Percentiles rank a stretch among this genome's conserved stretches.
Evolutionary conservation across 331 rosid species (phyloP).

Genomic region (Dryas integrifolia): DNA sequence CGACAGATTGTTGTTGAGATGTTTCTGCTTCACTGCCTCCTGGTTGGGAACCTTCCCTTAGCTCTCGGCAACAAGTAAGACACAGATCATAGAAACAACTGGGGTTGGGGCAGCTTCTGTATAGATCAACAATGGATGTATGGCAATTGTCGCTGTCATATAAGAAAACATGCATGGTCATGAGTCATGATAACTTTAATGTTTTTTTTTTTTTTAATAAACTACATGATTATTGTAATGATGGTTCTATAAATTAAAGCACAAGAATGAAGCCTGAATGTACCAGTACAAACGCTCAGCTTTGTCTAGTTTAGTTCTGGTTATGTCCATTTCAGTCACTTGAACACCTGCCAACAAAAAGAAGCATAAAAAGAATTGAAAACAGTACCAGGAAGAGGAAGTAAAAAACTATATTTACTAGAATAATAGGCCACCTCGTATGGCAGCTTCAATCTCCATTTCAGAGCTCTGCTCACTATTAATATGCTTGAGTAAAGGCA

Average conservation of each 20-base stretch:
- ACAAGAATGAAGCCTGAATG: not conserved
- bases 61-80: conserved; percentile 67
- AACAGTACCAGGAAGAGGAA: not conserved
- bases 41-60: conserved; percentile 51
- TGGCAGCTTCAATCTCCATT: conserved; percentile 54
- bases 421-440: conserved; percentile 37
- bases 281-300: conserved; percentile 70
- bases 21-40: conserved; percentile 53
- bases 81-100: conserved; percentile 71
- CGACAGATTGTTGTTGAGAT: conserved; percentile 36
- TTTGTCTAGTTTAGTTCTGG: conserved; percentile 44
- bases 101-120: conserved; percentile 63
- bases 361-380: not conserved
- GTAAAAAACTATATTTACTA: conserved; percentile 2
- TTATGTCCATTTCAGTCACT: conserved; percentile 46
- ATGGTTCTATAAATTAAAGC: not conserved
- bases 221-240: not conserved
- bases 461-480: conserved; percentile 56
- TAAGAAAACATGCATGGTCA: conserved; percentile 5
- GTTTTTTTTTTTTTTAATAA: not conserved
- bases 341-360: conserved; percentile 44
- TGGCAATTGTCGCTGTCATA: conserved; percentile 62
- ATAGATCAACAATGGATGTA: conserved; percentile 58
- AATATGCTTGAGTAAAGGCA: conserved; percentile 64
- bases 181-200: not conserved